These are phyloP conservation scores for Fusarium sulawesiense DNA, from an alignment of 2,329 filamentous ascomycete species.

Conservation along the genomic window DNA sequence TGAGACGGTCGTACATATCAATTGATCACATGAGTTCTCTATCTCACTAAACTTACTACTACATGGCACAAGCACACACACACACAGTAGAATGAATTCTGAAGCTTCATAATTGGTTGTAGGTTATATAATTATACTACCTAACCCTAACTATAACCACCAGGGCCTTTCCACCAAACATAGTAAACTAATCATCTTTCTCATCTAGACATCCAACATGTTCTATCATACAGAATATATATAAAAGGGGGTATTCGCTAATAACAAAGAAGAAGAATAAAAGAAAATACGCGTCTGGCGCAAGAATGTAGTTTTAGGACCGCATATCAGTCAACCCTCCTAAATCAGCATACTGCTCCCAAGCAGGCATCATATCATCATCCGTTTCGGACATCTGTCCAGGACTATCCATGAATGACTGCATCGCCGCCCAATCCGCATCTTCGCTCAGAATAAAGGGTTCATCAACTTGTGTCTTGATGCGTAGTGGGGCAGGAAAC, in stretches of 20 bases:
- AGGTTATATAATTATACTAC: background rate
- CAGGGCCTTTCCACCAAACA: background rate
- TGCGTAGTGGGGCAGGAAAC: slow-evolving; percentile 40
- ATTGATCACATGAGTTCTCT: slow-evolving; percentile 4
- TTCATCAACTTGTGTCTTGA: slow-evolving; percentile 42
- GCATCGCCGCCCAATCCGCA: slow-evolving; percentile 54
- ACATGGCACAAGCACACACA: background rate
- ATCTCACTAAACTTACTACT: background rate
- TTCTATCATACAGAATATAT: slow-evolving; percentile 22
- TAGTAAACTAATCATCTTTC: slow-evolving; percentile 30
- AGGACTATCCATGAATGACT: slow-evolving; percentile 50
- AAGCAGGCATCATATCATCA: slow-evolving; percentile 51
- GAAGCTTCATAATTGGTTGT: background rate
- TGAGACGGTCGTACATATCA: background rate
- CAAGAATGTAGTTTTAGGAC: slow-evolving; percentile 25
- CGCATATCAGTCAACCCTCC: slow-evolving; percentile 58
- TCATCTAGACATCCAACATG: slow-evolving; percentile 24
- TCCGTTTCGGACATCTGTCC: slow-evolving; percentile 29
- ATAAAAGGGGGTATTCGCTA: slow-evolving; percentile 44
- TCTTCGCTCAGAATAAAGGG: slow-evolving; percentile 47
- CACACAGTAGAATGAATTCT: background rate
- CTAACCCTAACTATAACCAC: background rate
- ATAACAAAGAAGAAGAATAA: slow-evolving; percentile 11
- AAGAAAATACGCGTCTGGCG: slow-evolving; percentile 20
- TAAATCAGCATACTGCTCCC: slow-evolving; percentile 61